Evolutionary conservation across 306 rosid genomes (phyloP).

Genomic region (Cucumis cinereus): DNA sequence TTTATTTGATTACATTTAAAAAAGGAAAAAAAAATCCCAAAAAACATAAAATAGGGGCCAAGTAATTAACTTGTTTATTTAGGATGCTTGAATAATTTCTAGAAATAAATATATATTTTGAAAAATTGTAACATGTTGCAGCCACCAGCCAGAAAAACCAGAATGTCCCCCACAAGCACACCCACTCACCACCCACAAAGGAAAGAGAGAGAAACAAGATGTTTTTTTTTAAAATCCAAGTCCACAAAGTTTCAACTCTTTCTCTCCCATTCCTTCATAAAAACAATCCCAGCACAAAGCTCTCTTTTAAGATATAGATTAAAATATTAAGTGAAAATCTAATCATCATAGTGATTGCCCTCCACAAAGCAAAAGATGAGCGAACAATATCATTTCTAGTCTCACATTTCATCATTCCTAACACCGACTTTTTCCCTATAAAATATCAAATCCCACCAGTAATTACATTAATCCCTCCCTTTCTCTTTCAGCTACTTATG

Average conservation of each 20-base stretch:
- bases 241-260: neutral
- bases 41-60: neutral
- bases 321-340: neutral
- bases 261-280: neutral
- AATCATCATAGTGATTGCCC: slow-evolving; percentile 2
- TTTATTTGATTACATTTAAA: neutral
- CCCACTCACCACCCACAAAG: neutral
- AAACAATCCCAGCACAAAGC: neutral
- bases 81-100: neutral
- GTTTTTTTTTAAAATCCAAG: neutral
- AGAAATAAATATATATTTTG: neutral
- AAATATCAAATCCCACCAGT: slow-evolving; percentile 9
- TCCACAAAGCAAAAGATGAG: neutral
- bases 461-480: neutral
- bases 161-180: neutral
- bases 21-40: neutral
- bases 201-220: neutral
- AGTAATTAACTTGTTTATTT: neutral
- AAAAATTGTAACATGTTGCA: neutral
- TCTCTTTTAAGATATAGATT: neutral
- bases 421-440: neutral
- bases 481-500: slow-evolving; percentile 3
- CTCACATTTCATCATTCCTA: slow-evolving; percentile 8
- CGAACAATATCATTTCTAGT: slow-evolving; percentile 3
- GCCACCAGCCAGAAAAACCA: neutral